phyloP scores from a whole-genome alignment of 345 rosid species.

The Euphorbia pulcherrima region DNA sequence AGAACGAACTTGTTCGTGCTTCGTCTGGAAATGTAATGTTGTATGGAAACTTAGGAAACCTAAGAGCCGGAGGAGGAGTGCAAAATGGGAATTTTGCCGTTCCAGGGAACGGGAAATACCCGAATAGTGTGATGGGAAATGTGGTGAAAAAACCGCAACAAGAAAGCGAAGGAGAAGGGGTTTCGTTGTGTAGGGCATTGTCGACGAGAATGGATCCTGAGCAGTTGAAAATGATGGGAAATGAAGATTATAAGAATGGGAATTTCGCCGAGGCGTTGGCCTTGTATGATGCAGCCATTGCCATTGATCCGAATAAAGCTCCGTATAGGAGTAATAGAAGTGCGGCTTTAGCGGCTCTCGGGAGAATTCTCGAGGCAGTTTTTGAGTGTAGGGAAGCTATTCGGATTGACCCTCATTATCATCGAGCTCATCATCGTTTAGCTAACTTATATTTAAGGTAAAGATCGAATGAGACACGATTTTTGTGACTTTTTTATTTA shows the following conservation, averaged over 20 bases:
- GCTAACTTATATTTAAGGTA: conserved; percentile 82
- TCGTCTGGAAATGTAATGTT: too few species aligned
- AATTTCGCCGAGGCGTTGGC: conserved; percentile 83
- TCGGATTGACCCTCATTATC: conserved; percentile 75
- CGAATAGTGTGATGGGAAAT: conserved; percentile 46
- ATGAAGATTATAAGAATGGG: conserved; percentile 94
- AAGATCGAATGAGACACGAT: too few species aligned
- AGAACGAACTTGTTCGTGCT: too few species aligned
- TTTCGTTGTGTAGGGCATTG: conserved; percentile 72
- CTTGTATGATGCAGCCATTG: conserved; percentile 87
- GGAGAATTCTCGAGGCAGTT: conserved; percentile 78
- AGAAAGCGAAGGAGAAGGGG: conserved; percentile 19
- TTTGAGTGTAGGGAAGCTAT: conserved; percentile 93
- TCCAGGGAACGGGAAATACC: conserved; percentile 30
- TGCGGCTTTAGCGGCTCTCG: conserved; percentile 83
- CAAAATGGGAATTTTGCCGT: background rate
- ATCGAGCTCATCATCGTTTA: conserved; percentile 88
- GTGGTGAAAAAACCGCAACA: conserved; percentile 30
- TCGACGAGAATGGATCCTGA: conserved; percentile 97
- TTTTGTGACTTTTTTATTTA: too few species aligned
- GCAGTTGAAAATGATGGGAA: conserved; percentile 85
- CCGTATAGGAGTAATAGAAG: conserved; percentile 89
- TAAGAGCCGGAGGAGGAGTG: too few species aligned
- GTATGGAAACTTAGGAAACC: too few species aligned
- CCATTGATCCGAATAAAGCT: conserved; percentile 81